Conservation (phyloP, 2,329 filamentous ascomycete species). For the Nemania sp. region DNA sequence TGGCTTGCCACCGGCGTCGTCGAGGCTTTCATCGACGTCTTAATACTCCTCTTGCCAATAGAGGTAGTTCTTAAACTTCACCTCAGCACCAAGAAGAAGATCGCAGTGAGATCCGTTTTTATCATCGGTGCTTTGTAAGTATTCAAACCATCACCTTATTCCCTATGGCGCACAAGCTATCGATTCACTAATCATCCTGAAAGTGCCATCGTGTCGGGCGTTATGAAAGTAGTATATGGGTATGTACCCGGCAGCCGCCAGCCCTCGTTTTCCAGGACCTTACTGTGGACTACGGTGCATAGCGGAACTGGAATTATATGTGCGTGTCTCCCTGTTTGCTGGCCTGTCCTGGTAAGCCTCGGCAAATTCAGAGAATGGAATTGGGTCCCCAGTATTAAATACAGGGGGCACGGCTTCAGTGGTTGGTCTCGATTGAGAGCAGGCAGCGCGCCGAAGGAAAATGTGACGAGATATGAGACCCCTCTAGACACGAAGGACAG, state of each 20-base stretch:
- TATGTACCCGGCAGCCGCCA: conserved; percentile 33
- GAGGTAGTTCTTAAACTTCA: conserved; percentile 32
- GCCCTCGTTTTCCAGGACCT: conserved; percentile 26
- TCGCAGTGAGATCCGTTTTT: conserved; percentile 43
- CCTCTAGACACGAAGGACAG: neutral
- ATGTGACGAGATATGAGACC: neutral
- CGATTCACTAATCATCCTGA: neutral
- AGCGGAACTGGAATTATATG: conserved; percentile 44
- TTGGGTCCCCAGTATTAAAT: neutral
- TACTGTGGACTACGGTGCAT: conserved; percentile 45
- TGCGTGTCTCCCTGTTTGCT: conserved; percentile 44
- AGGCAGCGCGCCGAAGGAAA: neutral
- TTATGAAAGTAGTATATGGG: conserved; percentile 35
- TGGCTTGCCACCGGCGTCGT: conserved; percentile 40
- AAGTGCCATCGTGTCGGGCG: conserved; percentile 33
- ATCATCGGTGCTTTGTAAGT: conserved; percentile 38
- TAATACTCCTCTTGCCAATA: conserved; percentile 39
- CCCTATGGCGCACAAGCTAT: neutral
- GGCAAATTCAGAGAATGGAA: neutral
- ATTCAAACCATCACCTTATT: neutral
- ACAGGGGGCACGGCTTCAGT: neutral
- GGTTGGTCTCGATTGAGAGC: neutral
- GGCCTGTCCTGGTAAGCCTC: conserved; percentile 18
- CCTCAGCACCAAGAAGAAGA: conserved; percentile 33
- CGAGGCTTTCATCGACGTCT: conserved; percentile 37